phyloP scores from a whole-genome alignment of 1,284 basidiomycete species.

The Boletus sp. region DNA sequence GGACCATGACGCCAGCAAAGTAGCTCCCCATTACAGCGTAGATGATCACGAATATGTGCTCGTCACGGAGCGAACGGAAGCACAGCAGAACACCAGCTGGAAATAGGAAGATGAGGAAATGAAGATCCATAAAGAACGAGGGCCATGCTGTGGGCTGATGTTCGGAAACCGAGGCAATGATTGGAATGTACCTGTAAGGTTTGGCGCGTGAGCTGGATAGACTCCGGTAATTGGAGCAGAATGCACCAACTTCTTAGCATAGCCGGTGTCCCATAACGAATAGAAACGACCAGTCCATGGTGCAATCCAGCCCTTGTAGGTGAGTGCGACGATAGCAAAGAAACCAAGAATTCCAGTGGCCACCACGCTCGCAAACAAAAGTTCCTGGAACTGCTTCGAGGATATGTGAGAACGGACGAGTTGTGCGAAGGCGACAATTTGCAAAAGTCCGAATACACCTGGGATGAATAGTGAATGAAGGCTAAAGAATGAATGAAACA shows the following conservation, averaged over 20 bases:
- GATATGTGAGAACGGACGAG: slow-evolving; percentile 88
- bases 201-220: slow-evolving; percentile 9
- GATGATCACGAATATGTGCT: slow-evolving; percentile 99
- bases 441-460: slow-evolving; percentile 95
- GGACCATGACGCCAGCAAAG: slow-evolving; percentile 99
- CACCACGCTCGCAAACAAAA: slow-evolving; percentile 73
- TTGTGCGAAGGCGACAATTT: slow-evolving; percentile 94
- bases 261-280: slow-evolving; percentile 98
- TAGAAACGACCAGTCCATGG: slow-evolving; percentile 99
- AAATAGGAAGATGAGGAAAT: slow-evolving; percentile 98
- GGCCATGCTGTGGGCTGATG: slow-evolving; percentile 99
- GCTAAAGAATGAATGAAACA: neutral
- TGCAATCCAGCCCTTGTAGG: slow-evolving; percentile 94
- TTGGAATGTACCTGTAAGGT: slow-evolving; percentile 79
- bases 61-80: slow-evolving; percentile 93
- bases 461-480: slow-evolving; percentile 6
- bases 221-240: neutral
- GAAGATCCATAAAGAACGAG: slow-evolving; percentile 99
- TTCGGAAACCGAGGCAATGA: slow-evolving; percentile 99
- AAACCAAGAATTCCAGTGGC: slow-evolving; percentile 74
- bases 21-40: slow-evolving; percentile 96
- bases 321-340: slow-evolving; percentile 73
- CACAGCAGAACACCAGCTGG: slow-evolving; percentile 94
- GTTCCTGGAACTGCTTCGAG: slow-evolving; percentile 88
- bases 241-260: slow-evolving; percentile 84